Evolutionary conservation across 192 early-diverging fungal species (phyloP).

Genomic region (Podila minutissima): DNA sequence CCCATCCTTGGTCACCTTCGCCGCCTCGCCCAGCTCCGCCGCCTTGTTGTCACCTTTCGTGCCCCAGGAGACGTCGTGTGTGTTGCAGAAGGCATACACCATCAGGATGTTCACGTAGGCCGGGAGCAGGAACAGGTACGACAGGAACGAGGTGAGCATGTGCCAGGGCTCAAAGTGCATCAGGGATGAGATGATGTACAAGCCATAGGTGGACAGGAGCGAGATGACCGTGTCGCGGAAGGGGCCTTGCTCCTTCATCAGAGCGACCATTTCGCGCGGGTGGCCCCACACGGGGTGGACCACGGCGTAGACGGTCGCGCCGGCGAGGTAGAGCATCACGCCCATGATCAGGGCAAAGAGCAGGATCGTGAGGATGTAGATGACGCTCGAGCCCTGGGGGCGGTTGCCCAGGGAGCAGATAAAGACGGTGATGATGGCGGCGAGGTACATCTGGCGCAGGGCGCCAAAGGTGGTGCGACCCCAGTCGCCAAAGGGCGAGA

Average conservation of each 20-base stretch:
- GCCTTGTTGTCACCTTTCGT: constrained; percentile 84
- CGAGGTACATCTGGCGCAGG: constrained; percentile 76
- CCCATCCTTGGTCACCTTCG: constrained; percentile 74
- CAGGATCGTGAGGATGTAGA: constrained; percentile 72
- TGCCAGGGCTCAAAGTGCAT: constrained; percentile 87
- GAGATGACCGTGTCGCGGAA: constrained; percentile 85
- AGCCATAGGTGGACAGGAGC: constrained; percentile 76
- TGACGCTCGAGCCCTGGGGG: constrained; percentile 81
- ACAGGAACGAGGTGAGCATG: constrained; percentile 84
- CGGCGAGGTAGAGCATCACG: constrained; percentile 76
- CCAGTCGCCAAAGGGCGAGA: constrained; percentile 62
- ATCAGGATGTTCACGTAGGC: constrained; percentile 89
- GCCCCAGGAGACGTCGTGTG: constrained; percentile 93
- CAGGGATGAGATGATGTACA: constrained; percentile 79
- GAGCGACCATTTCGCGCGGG: constrained; percentile 32
- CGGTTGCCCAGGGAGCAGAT: constrained; percentile 88
- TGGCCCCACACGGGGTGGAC: constrained; percentile 49
- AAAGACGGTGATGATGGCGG: constrained; percentile 79
- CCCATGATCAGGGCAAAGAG: constrained; percentile 84
- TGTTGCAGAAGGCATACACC: constrained; percentile 92
- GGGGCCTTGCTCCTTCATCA: constrained; percentile 9
- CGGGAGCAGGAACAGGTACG: constrained; percentile 87
- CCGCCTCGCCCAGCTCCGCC: constrained; percentile 71
- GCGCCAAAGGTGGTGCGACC: constrained; percentile 69
- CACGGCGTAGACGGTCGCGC: constrained; percentile 65